Base-by-base conservation (phyloP, 2,329 filamentous ascomycete species). In the Pseudogymnoascus sp. region DNA sequence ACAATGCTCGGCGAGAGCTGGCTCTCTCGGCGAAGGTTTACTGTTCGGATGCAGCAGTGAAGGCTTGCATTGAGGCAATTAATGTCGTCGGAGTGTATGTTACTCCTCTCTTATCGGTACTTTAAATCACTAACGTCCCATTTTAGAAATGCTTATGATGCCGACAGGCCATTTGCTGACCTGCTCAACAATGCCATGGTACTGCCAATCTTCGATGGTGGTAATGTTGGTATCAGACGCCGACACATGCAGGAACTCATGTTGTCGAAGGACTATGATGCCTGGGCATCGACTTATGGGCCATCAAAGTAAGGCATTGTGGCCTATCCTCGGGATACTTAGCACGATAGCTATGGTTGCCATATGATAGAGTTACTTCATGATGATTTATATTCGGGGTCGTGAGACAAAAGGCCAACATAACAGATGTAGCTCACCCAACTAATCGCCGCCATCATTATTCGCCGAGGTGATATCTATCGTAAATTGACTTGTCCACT, bases 211-310 rank as follows among this genome's bases (percentile, higher is more conserved):
- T 81, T 82, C 60, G 79, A 82, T 61, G 78, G 79, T 0, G 79
- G 79, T 0, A 82, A 82, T 66, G 73, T 82, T 9, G 79, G 79
- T 0, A 74, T 82, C 5, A 69, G 79, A 38, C 73, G 78, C 58
- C 70, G 78, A 26, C 74, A 79, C 60, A 64, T 81, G 60, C 74
- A 80, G 65, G 70, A 71, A 60, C 68, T 79, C 18, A 75, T 80
- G 65, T 67, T 74, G 61, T 65, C 66, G 3, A 71, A 75, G 0
- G 72, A 66, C 2, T 81, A 81, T 65, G 69, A 76, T 63, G 72
- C 78, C 1, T 80, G 77, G 78, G 72, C 68, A 9, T 66, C 73
- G 10, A 73, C 72, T 2, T 72, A 63, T 52, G 63, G 63, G 38
- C 30, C 33, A n/a, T 60, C 45, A 13, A 52, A 52, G 26, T 52